Conservation (phyloP, 352 stramenopile species). For the Chrysophaeum taylorii region DNA sequence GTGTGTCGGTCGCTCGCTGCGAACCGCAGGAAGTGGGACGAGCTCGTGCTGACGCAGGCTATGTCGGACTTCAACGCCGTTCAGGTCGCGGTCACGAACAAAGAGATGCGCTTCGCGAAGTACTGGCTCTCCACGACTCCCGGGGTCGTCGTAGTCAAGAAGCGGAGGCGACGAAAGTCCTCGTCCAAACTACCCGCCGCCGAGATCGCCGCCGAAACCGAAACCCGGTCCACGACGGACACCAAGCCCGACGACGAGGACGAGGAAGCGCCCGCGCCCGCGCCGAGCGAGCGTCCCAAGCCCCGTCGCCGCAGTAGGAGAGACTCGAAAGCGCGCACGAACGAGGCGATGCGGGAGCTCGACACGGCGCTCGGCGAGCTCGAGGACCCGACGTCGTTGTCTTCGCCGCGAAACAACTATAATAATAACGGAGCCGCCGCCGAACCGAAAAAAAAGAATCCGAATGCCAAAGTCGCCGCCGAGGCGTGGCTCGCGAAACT, state of each 20-base stretch:
- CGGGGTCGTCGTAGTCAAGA: background rate
- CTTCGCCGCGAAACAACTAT: background rate
- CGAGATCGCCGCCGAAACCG: background rate
- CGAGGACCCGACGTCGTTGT: background rate
- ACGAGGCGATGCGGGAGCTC: background rate
- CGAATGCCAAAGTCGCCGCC: background rate
- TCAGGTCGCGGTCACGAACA: background rate
- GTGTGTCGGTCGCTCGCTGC: background rate
- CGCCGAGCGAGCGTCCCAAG: too few relatives aligned
- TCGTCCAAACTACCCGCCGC: background rate
- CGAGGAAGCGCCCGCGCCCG: too few relatives aligned
- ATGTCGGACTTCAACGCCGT: background rate
- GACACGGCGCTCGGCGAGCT: background rate
- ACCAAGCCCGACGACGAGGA: background rate
- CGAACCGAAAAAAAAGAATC: background rate
- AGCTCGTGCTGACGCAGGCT: background rate
- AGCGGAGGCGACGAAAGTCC: background rate
- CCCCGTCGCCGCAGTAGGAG: too few relatives aligned
- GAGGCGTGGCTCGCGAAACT: too few relatives aligned
- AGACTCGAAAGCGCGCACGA: too few relatives aligned
- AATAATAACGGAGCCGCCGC: background rate
- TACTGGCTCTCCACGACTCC: too few relatives aligned
- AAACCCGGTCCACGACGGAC: background rate
- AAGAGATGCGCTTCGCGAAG: background rate
- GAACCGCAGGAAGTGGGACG: background rate